Evolutionary conservation across 805 yeast genomes (phyloP), one percentile per base, ranked within the genome.

Genomic region (Ogataea chonburiensis): DNA sequence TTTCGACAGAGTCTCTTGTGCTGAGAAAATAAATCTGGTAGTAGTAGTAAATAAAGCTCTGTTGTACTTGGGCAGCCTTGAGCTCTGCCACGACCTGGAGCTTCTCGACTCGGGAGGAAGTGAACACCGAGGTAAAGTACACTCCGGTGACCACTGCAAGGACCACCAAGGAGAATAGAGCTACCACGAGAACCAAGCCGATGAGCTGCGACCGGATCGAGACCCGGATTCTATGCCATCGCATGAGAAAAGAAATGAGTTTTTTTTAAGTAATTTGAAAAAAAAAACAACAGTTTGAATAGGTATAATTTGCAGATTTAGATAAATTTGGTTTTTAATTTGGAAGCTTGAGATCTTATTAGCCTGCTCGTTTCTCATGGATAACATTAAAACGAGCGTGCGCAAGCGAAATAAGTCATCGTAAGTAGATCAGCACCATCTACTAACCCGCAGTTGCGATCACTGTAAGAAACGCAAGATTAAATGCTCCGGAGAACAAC

Each of bases 151-250:
- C 87, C 14, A 84, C 66, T 5, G 93, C 88, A 28, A 88, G 61
- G 2, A 86, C 77, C 18, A 82, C 67, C 31, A 88, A 66, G 37
- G 51, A 84, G 39, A 81, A 63, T 19, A 82, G 63, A 8, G 91
- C 79, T 25, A 84, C 81, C 35, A 79, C 60, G 34, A 82, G 68
- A 46, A 85, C 94, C 22, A 85, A 63, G 5, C 76, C 71, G 34
- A 83, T 79, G 29, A 86, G 75, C 65, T 86, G 94, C 17, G 86
- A 77, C 51, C 87, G 64, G 41, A 86, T 77, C 31, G 91, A 83
- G 30, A 86, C 64, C 41, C 73, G 70, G 36, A 74, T 45, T 26
- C 52, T 40, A 35, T 51, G 56, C 47, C 47, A 45, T 31, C 46
- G 43, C 51, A 49, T 49, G 23, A 17, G n/a, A n/a, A n/a, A n/a